These are phyloP conservation scores for Umbelopsis vinacea DNA, from an alignment of 192 early-diverging fungal species.

Conservation along the genomic window DNA sequence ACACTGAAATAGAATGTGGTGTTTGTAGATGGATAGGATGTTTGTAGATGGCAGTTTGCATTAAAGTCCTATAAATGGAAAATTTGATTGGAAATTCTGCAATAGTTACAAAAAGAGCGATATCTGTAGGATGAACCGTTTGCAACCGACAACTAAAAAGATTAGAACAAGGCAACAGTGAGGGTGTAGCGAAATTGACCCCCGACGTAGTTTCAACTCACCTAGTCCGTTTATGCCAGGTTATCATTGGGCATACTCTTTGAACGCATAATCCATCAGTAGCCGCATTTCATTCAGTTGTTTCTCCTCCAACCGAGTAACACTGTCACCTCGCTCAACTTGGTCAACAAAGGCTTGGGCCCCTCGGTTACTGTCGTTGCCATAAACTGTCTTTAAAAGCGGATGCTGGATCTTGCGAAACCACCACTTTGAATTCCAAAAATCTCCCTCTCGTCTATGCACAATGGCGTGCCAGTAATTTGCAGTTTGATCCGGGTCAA, in stretches of 20 bases:
- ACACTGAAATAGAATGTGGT: no score
- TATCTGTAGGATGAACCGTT: no score
- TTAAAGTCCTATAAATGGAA: no score
- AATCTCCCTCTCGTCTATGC: slow-evolving; percentile 26
- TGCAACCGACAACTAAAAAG: no score
- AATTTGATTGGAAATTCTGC: no score
- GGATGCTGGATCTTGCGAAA: slow-evolving; percentile 16
- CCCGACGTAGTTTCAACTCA: no score
- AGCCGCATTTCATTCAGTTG: slow-evolving; percentile 17
- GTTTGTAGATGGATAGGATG: no score
- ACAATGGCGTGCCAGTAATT: slow-evolving; percentile 20
- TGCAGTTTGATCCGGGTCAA: slow-evolving; percentile 18
- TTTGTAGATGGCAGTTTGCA: no score
- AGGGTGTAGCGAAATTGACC: no score
- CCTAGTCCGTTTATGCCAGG: not conserved
- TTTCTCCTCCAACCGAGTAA: not conserved
- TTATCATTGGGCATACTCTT: slow-evolving; percentile 10
- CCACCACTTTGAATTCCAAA: slow-evolving; percentile 27
- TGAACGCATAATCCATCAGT: slow-evolving; percentile 16
- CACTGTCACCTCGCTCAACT: not conserved
- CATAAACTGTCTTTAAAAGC: slow-evolving; percentile 18
- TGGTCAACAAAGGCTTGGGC: slow-evolving; percentile 17
- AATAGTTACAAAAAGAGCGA: no score
- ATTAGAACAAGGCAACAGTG: no score
- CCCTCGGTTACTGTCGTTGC: slow-evolving; percentile 4